phyloP scores from a whole-genome alignment of 805 yeast species.

The Kuraishia ogatae region DNA sequence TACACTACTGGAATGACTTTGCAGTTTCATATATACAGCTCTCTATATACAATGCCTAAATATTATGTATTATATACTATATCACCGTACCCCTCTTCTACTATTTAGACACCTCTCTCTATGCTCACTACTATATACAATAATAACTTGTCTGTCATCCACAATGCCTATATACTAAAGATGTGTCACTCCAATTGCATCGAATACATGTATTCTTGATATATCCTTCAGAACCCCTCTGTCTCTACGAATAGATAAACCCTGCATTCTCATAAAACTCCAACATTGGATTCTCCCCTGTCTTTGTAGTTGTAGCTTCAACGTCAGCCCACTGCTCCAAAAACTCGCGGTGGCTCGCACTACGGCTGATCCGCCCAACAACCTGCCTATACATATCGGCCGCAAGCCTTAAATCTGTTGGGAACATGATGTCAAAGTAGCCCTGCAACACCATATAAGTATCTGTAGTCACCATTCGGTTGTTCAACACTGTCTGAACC shows the following conservation, averaged over 20 bases:
- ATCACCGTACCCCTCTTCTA: no score
- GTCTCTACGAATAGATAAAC: conserved; percentile 43
- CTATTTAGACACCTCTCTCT: no score
- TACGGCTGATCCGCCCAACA: conserved; percentile 48
- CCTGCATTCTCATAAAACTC: conserved; percentile 70
- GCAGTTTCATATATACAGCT: no score
- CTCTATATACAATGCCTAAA: no score
- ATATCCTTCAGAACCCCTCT: no score
- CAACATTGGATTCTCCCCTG: conserved; percentile 81
- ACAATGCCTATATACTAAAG: no score
- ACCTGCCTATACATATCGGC: conserved; percentile 55
- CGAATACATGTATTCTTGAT: no score
- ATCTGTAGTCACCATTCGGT: conserved; percentile 57
- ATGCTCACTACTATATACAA: no score
- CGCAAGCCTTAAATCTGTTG: conserved; percentile 64
- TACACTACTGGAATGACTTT: no score
- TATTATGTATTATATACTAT: no score
- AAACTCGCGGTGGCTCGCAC: conserved; percentile 55
- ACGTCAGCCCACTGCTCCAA: conserved; percentile 63
- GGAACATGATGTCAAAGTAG: conserved; percentile 78
- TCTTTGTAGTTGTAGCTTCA: conserved; percentile 56
- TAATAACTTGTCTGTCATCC: no score
- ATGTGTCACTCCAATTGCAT: no score
- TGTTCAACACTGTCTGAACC: conserved; percentile 66
- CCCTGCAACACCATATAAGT: conserved; percentile 84